phyloP scores from a whole-genome alignment of 345 rosid genomes.

The Zanthoxylum bungeanum region DNA sequence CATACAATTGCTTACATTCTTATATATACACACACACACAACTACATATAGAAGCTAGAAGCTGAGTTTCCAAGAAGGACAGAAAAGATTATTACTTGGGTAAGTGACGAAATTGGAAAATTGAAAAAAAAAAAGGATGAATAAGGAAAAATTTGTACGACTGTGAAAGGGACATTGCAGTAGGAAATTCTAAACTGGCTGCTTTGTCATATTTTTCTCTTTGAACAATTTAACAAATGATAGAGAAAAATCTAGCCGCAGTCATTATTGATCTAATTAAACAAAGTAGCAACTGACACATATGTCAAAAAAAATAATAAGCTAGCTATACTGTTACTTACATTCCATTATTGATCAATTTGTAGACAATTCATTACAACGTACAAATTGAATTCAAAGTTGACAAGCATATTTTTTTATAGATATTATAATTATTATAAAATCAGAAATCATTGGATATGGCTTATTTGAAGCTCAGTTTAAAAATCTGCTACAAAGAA shows the following conservation, averaged over 20 bases:
- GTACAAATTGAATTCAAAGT: too few species aligned
- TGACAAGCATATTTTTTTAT: too few species aligned
- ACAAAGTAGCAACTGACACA: too few species aligned
- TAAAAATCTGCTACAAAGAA: too few species aligned
- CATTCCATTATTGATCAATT: too few species aligned
- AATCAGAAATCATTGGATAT: too few species aligned
- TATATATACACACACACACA: too few species aligned
- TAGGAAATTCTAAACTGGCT: constrained; percentile 17
- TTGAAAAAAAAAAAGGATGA: background rate
- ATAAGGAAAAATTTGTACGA: background rate
- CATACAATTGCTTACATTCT: background rate
- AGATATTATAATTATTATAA: too few species aligned
- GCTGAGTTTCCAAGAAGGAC: constrained; percentile 26
- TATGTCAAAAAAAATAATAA: too few species aligned
- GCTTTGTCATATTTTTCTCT: background rate
- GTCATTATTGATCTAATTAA: background rate
- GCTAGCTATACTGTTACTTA: too few species aligned
- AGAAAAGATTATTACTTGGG: background rate
- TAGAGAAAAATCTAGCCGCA: background rate
- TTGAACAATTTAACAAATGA: background rate
- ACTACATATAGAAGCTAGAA: background rate
- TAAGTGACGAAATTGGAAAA: constrained; percentile 22
- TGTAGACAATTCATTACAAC: too few species aligned
- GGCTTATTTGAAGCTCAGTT: too few species aligned
- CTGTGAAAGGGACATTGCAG: background rate